Evolutionary conservation across 345 rosid species (phyloP).

Genomic region (Rhodamnia argentea): DNA sequence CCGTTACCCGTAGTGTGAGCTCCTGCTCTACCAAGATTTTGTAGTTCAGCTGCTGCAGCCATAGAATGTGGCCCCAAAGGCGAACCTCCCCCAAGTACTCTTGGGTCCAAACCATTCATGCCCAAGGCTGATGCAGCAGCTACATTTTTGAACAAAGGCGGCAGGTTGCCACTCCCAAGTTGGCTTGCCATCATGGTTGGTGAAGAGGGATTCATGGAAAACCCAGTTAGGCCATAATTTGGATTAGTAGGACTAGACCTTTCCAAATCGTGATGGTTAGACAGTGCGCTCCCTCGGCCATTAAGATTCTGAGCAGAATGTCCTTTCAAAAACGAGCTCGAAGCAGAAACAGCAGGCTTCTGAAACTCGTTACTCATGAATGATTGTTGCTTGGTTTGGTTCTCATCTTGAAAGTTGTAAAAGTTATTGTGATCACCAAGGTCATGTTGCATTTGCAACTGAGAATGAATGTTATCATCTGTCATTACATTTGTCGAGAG

Average conservation of each 20-base stretch:
- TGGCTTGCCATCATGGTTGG: constrained; percentile 36
- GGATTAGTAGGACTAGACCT: constrained; percentile 25
- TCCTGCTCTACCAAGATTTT: constrained; percentile 25
- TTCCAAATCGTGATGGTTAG: constrained; percentile 18
- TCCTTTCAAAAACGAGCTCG: constrained; percentile 24
- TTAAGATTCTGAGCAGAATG: constrained; percentile 20
- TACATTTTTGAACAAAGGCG: constrained; percentile 40
- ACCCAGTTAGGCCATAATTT: constrained; percentile 33
- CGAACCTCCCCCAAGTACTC: constrained; percentile 18
- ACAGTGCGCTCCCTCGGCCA: constrained; percentile 29
- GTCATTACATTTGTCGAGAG: constrained; percentile 24
- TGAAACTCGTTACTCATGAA: constrained; percentile 11
- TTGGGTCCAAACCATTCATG: constrained; percentile 35
- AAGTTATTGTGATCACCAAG: constrained; percentile 23
- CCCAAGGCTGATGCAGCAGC: constrained; percentile 46
- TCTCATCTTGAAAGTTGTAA: constrained; percentile 9
- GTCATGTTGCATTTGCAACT: constrained; percentile 14
- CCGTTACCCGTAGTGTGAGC: constrained; percentile 26
- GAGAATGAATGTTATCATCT: constrained; percentile 26
- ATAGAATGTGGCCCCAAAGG: constrained; percentile 30
- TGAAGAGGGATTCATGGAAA: constrained; percentile 28
- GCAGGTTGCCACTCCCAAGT: constrained; percentile 31
- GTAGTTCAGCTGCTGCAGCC: constrained; percentile 38
- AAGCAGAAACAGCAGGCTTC: constrained; percentile 11
- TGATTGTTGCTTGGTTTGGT: neutral